Conservation (phyloP, 495 filamentous ascomycete species). For the Tuber aestivum region DNA sequence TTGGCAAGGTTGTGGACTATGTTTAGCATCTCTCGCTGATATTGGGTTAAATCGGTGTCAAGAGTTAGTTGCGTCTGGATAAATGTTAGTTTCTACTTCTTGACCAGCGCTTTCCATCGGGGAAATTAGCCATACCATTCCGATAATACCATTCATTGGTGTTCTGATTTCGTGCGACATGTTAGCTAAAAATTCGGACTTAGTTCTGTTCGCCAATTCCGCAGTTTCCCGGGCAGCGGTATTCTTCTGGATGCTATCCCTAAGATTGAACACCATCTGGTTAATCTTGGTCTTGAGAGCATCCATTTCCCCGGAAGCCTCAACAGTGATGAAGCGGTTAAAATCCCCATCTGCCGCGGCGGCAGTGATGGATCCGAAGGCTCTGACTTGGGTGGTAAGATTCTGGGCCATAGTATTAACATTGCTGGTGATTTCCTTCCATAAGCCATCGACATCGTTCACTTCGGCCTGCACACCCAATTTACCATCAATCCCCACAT, state of each 20-base stretch:
- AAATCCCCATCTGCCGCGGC: constrained; percentile 96
- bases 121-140: constrained; percentile 33
- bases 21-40: constrained; percentile 97
- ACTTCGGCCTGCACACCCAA: constrained; percentile 98
- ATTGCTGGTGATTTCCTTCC: constrained; percentile 97
- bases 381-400: constrained; percentile 92
- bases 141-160: constrained; percentile 64
- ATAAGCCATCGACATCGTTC: constrained; percentile 84
- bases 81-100: constrained; percentile 54
- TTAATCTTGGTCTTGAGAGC: constrained; percentile 99
- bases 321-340: constrained; percentile 93
- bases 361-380: constrained; percentile 96
- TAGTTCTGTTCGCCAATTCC: constrained; percentile 95
- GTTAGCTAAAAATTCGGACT: constrained; percentile 97
- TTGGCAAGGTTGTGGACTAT: constrained; percentile 97
- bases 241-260: constrained; percentile 95
- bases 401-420: constrained; percentile 99
- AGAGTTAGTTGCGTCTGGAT: constrained; percentile 94
- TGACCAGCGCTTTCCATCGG: neutral
- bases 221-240: constrained; percentile 94
- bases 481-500: constrained; percentile 96
- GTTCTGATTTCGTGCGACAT: constrained; percentile 99
- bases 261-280: constrained; percentile 92
- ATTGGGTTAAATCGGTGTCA: constrained; percentile 88
- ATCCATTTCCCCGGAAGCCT: constrained; percentile 98